Conservation (phyloP, 192 early-diverging fungal genomes). For the Entophlyctis luteolus region DNA sequence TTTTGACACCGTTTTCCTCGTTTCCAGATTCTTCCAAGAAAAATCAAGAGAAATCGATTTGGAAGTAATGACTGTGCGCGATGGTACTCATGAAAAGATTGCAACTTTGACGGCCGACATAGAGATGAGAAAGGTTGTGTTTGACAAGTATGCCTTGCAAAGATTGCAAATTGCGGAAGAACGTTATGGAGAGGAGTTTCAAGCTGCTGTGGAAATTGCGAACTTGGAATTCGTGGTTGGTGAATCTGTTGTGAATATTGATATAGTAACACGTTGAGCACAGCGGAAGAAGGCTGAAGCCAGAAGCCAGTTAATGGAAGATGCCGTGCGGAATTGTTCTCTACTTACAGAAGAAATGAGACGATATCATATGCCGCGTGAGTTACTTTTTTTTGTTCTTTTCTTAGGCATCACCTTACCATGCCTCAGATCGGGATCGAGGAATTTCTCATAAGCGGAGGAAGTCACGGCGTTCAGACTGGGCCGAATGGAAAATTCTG, state of each 20-base stretch:
- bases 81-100: slow-evolving; percentile 11
- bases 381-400: neutral
- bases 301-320: slow-evolving; percentile 21
- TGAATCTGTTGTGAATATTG: neutral
- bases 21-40: slow-evolving; percentile 8
- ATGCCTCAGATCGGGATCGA: slow-evolving; percentile 10
- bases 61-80: slow-evolving; percentile 11
- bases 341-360: slow-evolving; percentile 19
- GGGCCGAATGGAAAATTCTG: slow-evolving; percentile 10
- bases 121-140: neutral
- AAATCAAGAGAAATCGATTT: slow-evolving; percentile 3
- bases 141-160: slow-evolving; percentile 2
- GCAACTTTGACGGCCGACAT: neutral
- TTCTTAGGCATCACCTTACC: too few relatives aligned
- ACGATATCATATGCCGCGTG: slow-evolving; percentile 23
- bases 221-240: slow-evolving; percentile 16
- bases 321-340: slow-evolving; percentile 12
- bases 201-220: slow-evolving; percentile 9
- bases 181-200: neutral
- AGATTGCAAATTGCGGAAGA: neutral
- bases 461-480: slow-evolving; percentile 9
- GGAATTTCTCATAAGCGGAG: slow-evolving; percentile 6
- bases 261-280: neutral
- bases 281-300: slow-evolving; percentile 20
- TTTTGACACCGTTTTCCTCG: neutral